Base-by-base conservation (phyloP, 352 stramenopile genomes). In the Phytopythium delawarense region DNA sequence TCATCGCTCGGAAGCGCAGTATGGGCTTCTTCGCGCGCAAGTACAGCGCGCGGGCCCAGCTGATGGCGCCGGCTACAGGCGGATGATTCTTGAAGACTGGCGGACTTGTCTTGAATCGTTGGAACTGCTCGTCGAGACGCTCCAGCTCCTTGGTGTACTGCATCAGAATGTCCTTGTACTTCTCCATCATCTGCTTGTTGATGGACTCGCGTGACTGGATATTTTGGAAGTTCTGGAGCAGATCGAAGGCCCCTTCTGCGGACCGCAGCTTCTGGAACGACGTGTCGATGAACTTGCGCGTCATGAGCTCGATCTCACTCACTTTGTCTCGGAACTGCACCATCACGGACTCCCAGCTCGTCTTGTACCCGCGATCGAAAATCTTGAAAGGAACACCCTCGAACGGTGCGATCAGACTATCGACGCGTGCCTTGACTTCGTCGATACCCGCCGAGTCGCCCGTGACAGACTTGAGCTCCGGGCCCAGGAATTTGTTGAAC, bases 141-240 rank as follows among this genome's bases (percentile, higher is more conserved):
- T 98, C 92, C 18, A 98, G 79, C 67, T 98, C 96, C 66, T 97
- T 98, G 13, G 88, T 96, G 78, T 98, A 98, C 77, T 98, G 93
- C 78, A 96, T 87, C 37, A 98, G 67, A 30, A 98, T 98, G 55
- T 98, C 92, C 61, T 98, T 97, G 76, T 98, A 98, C 60, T 98
- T 97, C 54, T 97, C 89, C 84, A 98, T 97, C 87, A 98, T 98
- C 56, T 98, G 90, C 64, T 97, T 96, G 79, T 98, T 97, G 65
- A 98, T 98, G 15, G 86, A 96, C 55, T 98, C 92, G 39, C 95
- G 89, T 7, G 89, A 95, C 66, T 98, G 87, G 56, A 98, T 98
- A 49, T 98, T 97, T 61, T 98, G 90, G 67, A 98, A 98, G 62
- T 98, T 98, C 61, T 98, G 87, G n/a, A 98, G 83, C 50, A 98